Evolutionary conservation across 2,329 filamentous ascomycete genomes (phyloP).

Genomic region (Ramichloridium luteum): DNA sequence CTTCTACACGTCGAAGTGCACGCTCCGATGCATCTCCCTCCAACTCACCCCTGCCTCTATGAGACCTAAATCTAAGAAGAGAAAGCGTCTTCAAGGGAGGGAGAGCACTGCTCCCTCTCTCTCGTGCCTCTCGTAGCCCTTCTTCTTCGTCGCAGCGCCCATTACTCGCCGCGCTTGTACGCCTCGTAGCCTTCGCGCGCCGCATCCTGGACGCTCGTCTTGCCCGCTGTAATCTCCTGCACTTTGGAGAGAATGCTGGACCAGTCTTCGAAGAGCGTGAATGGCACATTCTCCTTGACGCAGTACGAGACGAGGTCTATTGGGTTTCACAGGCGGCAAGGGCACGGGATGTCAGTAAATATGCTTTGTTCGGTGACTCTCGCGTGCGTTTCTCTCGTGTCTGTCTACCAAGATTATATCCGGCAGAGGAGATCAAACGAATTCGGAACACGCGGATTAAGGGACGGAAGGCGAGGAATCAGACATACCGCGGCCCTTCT

Average conservation of each 20-base stretch:
- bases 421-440: slow-evolving; percentile 1
- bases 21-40: too few relatives aligned
- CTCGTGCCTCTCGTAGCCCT: too few relatives aligned
- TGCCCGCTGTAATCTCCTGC: slow-evolving; percentile 63
- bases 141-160: too few relatives aligned
- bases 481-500: slow-evolving; percentile 65
- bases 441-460: not conserved
- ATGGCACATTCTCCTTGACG: slow-evolving; percentile 70
- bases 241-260: slow-evolving; percentile 62
- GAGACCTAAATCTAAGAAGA: too few relatives aligned
- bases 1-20: too few relatives aligned
- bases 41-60: too few relatives aligned
- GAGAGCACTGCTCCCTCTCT: too few relatives aligned
- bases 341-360: not conserved
- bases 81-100: too few relatives aligned
- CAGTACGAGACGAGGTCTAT: slow-evolving; percentile 79
- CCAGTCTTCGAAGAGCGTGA: slow-evolving; percentile 80
- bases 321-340: not conserved
- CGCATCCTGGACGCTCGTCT: slow-evolving; percentile 57
- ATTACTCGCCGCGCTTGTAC: slow-evolving; percentile 36
- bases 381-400: too few relatives aligned
- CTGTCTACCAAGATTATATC: too few relatives aligned
- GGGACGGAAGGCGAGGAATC: not conserved
- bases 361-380: not conserved
- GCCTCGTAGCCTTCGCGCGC: slow-evolving; percentile 42